Percentiles rank a stretch among this genome's conserved stretches.
Evolutionary conservation across 257 asterid genomes (phyloP).

Genomic region (Verbascum thapsus): DNA sequence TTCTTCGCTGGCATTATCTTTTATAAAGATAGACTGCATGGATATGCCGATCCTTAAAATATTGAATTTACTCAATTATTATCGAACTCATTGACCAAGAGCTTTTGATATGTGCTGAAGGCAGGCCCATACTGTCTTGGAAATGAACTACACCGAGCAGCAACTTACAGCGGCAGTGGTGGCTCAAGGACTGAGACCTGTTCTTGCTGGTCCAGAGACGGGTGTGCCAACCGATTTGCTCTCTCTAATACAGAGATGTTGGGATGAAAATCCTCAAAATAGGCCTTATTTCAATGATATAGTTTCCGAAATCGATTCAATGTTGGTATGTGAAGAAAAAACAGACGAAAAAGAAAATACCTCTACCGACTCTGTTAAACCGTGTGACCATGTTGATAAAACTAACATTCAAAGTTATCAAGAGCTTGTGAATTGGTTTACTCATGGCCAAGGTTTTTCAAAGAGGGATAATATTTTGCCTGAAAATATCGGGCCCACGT

Average conservation of each 20-base stretch:
- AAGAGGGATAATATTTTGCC: conserved; percentile 40
- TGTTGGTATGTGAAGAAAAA: conserved; percentile 38
- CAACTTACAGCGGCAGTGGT: conserved; percentile 88
- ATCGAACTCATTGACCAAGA: conserved; percentile 4
- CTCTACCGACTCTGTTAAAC: conserved; percentile 24
- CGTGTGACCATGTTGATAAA: conserved; percentile 29
- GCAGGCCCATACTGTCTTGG: conserved; percentile 96
- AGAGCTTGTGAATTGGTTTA: conserved; percentile 76
- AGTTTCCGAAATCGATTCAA: conserved; percentile 58
- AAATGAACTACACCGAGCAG: conserved; percentile 95
- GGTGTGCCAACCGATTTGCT: conserved; percentile 53
- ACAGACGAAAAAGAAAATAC: conserved; percentile 32
- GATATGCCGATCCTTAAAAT: conserved; percentile 10
- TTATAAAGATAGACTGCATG: too few relatives aligned
- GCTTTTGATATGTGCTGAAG: conserved; percentile 28
- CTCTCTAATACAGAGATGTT: conserved; percentile 74
- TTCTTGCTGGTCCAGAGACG: conserved; percentile 61
- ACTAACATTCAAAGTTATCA: conserved; percentile 44
- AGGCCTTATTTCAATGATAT: conserved; percentile 76
- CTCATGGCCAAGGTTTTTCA: conserved; percentile 55
- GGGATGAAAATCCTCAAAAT: conserved; percentile 71
- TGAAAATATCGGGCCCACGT: conserved; percentile 34
- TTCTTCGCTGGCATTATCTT: background rate
- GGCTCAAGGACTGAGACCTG: conserved; percentile 81
- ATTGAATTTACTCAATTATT: conserved; percentile 8